Evolutionary conservation across 495 filamentous ascomycete genomes (phyloP).

Genomic region (Hypoxylon rickii): DNA sequence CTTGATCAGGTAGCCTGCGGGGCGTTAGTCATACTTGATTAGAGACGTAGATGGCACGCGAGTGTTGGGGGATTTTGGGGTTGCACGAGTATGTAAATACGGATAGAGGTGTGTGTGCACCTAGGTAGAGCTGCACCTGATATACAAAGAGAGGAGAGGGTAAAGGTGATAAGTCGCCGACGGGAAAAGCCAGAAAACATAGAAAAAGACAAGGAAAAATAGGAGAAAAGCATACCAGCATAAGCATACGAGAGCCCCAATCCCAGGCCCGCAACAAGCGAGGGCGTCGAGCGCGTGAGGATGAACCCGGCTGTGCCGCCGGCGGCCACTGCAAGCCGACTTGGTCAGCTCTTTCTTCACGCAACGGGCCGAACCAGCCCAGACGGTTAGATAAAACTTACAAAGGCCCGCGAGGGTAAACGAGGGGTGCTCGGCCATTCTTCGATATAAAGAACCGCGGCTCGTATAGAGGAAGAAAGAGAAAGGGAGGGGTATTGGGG

Average conservation of each 20-base stretch:
- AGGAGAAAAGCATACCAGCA: conserved; percentile 14
- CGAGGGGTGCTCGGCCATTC: conserved; percentile 33
- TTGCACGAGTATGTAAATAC: no score
- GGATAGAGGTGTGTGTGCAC: no score
- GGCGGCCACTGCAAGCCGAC: conserved; percentile 16
- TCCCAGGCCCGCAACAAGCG: conserved; percentile 27
- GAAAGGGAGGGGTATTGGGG: no score
- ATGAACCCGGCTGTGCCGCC: conserved; percentile 30
- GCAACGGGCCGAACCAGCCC: neutral
- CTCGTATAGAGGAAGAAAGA: no score
- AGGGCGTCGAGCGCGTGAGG: conserved; percentile 21
- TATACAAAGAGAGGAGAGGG: neutral
- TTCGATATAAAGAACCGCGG: no score
- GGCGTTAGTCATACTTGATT: no score
- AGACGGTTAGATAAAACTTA: conserved; percentile 12
- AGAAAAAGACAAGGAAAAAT: neutral
- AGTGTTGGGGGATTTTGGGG: no score
- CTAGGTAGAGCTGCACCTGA: neutral
- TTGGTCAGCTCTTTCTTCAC: neutral
- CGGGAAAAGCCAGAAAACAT: neutral
- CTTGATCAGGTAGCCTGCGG: conserved; percentile 35
- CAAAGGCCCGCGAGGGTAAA: conserved; percentile 32
- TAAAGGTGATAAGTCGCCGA: neutral
- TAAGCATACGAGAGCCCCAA: conserved; percentile 30
- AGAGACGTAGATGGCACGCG: no score